These are phyloP conservation scores for Solanum pinnatisectum DNA, from an alignment of 257 asterid genomes.

Conservation along the genomic window DNA sequence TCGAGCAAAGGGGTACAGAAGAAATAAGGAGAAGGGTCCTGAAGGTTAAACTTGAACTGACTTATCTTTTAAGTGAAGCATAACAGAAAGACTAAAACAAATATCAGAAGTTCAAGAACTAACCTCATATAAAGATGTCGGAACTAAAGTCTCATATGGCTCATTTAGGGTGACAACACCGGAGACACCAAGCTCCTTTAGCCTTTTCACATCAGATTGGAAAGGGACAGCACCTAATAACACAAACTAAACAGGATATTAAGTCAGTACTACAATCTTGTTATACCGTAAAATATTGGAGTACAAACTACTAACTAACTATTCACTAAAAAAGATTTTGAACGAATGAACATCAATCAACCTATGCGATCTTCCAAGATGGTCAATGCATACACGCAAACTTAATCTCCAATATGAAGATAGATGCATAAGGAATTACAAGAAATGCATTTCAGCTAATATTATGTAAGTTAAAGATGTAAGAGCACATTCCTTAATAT, in stretches of 20 bases:
- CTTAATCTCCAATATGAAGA: not conserved
- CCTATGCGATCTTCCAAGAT: not conserved
- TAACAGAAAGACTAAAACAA: not conserved
- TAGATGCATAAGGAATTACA: not conserved
- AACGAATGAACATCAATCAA: not conserved
- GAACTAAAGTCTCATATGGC: conserved; percentile 53
- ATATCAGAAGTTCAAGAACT: conserved; percentile 1
- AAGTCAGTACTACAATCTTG: not conserved
- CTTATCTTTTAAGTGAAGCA: not conserved
- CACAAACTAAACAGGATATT: conserved; percentile 26
- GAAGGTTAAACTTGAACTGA: not conserved
- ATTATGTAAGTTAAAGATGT: not conserved
- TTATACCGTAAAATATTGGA: not conserved
- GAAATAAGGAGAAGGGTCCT: not conserved
- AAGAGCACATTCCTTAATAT: not conserved
- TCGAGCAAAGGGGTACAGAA: not conserved
- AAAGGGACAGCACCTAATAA: conserved; percentile 59
- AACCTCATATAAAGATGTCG: conserved; percentile 40
- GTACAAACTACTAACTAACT: not conserved
- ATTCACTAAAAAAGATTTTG: not conserved
- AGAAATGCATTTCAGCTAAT: not conserved
- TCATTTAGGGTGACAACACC: conserved; percentile 52
- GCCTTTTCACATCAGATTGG: conserved; percentile 40
- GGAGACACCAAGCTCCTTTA: conserved; percentile 41
- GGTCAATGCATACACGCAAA: not conserved